A percentile compares a stretch with the other conserved stretches of the same genome.
phyloP scores from a whole-genome alignment of 2,329 filamentous ascomycete species.

The Aspergillus fijiensis region DNA sequence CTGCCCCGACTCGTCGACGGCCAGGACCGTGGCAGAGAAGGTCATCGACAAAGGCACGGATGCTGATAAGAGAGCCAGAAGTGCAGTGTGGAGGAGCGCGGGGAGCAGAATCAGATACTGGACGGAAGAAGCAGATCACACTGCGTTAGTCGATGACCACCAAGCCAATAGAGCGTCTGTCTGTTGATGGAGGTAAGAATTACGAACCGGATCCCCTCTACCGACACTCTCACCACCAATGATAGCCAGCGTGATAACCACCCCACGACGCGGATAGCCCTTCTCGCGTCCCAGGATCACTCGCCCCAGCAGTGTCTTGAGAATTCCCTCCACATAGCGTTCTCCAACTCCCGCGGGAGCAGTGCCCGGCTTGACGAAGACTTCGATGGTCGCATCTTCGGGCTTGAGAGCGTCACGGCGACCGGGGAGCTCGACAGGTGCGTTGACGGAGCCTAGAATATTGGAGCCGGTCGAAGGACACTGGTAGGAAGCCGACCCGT shows the following conservation, averaged over 20 bases:
- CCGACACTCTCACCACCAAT: constrained; percentile 35
- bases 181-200: neutral
- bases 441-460: constrained; percentile 83
- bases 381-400: constrained; percentile 86
- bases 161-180: neutral
- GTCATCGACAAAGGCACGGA: constrained; percentile 76
- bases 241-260: constrained; percentile 46
- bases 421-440: constrained; percentile 79
- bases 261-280: constrained; percentile 41
- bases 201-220: constrained; percentile 41
- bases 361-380: constrained; percentile 80
- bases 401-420: constrained; percentile 80
- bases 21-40: constrained; percentile 64
- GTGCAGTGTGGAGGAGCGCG: constrained; percentile 74
- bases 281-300: constrained; percentile 46
- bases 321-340: constrained; percentile 71
- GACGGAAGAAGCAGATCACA: constrained; percentile 1
- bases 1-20: constrained; percentile 49
- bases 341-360: constrained; percentile 82
- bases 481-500: constrained; percentile 44
- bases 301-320: constrained; percentile 38
- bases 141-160: constrained; percentile 10
- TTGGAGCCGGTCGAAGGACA: constrained; percentile 63
- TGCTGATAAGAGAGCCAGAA: constrained; percentile 77
- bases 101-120: constrained; percentile 79